These are phyloP conservation scores for Iris macrosiphon DNA, from an alignment of 106 monocot genomes.

Conservation along the genomic window DNA sequence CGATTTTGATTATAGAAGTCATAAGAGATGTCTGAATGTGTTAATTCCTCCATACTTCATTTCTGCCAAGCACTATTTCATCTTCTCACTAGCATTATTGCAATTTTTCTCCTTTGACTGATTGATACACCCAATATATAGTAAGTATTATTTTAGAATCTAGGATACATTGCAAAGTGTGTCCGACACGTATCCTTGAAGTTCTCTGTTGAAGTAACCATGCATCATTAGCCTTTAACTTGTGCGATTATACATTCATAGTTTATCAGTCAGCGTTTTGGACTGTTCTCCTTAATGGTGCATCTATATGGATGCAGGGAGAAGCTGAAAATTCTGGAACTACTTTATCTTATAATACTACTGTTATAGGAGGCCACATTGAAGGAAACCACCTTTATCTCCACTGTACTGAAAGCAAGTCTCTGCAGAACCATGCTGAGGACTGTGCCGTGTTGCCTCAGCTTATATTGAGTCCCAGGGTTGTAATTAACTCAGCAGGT, in stretches of 20 bases:
- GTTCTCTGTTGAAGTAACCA: too few relatives aligned
- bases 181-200: too few relatives aligned
- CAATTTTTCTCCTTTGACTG: too few relatives aligned
- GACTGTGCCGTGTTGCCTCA: constrained; percentile 39
- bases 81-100: too few relatives aligned
- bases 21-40: too few relatives aligned
- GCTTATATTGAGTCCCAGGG: constrained; percentile 56
- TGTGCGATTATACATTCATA: too few relatives aligned
- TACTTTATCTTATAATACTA: constrained; percentile 71
- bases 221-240: too few relatives aligned
- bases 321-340: constrained; percentile 71
- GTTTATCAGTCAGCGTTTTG: not conserved
- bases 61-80: too few relatives aligned
- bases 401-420: constrained; percentile 57
- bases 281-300: not conserved
- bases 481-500: constrained; percentile 86
- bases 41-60: too few relatives aligned
- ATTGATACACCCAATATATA: too few relatives aligned
- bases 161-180: too few relatives aligned
- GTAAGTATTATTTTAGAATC: too few relatives aligned
- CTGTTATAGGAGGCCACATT: constrained; percentile 61
- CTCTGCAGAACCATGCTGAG: constrained; percentile 25
- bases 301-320: constrained; percentile 40
- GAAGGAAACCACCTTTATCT: constrained; percentile 50
- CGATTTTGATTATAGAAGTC: not conserved